Conservation (phyloP, 345 rosid species). For the Salix arbutifolia region DNA sequence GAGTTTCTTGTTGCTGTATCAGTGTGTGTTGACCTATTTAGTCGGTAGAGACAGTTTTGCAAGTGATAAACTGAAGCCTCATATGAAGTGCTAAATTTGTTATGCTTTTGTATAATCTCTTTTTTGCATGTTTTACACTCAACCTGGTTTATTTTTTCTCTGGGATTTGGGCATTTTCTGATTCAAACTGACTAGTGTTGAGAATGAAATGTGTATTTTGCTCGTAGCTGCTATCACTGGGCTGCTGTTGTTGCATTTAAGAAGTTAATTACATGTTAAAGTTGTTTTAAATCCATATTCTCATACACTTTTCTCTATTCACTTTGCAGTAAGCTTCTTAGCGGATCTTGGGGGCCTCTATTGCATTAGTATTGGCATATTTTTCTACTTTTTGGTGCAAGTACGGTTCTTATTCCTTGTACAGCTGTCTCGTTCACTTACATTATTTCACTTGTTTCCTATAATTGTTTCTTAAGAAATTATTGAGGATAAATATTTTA, state of each 20-base stretch:
- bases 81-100: too few relatives aligned
- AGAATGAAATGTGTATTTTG: background rate
- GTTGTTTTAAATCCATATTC: background rate
- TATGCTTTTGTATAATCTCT: background rate
- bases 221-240: background rate
- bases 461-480: background rate
- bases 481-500: too few relatives aligned
- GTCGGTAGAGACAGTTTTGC: too few relatives aligned
- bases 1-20: too few relatives aligned
- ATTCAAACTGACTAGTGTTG: too few relatives aligned
- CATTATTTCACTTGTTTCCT: background rate
- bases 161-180: background rate
- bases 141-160: background rate
- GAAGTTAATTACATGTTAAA: background rate
- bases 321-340: constrained; percentile 84
- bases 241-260: background rate
- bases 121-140: background rate
- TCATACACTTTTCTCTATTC: constrained; percentile 12
- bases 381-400: constrained; percentile 86
- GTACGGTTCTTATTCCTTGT: constrained; percentile 37
- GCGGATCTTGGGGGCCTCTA: constrained; percentile 98
- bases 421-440: background rate
- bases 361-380: constrained; percentile 89
- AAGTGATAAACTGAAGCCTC: too few relatives aligned
- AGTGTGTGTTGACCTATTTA: too few relatives aligned